Base-by-base conservation (phyloP, 768 basidiomycete genomes). In the Collybia sp. region DNA sequence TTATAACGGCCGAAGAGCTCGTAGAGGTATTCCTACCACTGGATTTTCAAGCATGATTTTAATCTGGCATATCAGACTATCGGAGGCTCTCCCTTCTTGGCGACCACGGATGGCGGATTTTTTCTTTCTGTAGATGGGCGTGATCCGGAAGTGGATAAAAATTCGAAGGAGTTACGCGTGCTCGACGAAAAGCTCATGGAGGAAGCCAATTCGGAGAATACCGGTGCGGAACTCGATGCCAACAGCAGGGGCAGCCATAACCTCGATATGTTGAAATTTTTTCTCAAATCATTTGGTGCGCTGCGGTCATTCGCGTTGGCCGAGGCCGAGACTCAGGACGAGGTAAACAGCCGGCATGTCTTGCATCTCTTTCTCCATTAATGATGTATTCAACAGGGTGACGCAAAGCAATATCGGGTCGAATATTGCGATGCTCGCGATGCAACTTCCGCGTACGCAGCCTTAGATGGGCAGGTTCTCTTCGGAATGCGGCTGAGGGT, bases 361-460 rank as follows among this genome's bases (percentile, higher is more conserved):
- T 11, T 31, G 5, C 42, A 37, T 12, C 13, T 8, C 25, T 8
- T 25, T 25, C 25, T 25, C 25, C 25, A 8, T 25, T 25, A 25
- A 25, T 25, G 25, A 25, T 25, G 25, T 25, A 25, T 25, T 25
- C 33, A 47, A 43, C 51, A 65, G 59, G 40, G 47, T 10, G 35
- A 46, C 6, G 49, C 52, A 6, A 58, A 55, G 61, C 61, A 72
- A 20, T 88, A 80, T 60, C 65, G 63, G 34, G 76, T 82, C 43
- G 85, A 88, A 51, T 92, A 77, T 58, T 84, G 73, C 56, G 86
- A 90, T 55, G 69, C 78, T 19, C 72, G 84, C 18, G 72, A 75
- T 33, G 80, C 84, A 5, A 64, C 70, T 33, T 54, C 58, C 10
- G 85, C 87, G 12, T 73, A 67, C 53, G 60, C 63, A 39, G 66